These are phyloP conservation scores for Trichopus zeylanicus DNA, from an alignment of 116 monocot species.

Conservation along the genomic window DNA sequence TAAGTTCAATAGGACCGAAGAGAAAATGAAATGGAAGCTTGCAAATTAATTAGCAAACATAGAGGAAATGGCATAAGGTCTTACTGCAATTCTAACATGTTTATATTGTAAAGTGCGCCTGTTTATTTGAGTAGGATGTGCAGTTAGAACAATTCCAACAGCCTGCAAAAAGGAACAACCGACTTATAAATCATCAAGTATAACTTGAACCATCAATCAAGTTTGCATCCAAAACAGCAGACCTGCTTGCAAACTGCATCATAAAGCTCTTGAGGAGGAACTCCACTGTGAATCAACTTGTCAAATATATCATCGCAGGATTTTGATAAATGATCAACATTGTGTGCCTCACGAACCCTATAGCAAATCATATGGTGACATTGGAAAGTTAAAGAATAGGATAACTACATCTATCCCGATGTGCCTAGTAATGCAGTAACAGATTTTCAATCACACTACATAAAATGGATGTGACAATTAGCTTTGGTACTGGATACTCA, in stretches of 20 bases:
- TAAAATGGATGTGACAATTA: no score
- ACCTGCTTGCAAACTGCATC: conserved; percentile 87
- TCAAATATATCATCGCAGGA: conserved; percentile 84
- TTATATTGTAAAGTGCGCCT: conserved; percentile 92
- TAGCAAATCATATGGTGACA: not conserved
- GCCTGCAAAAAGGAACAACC: conserved; percentile 24
- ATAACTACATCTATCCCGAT: not conserved
- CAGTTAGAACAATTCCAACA: conserved; percentile 91
- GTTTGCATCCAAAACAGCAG: not conserved
- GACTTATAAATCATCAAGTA: not conserved
- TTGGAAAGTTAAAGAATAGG: not conserved
- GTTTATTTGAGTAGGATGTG: conserved; percentile 98
- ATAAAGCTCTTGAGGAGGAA: conserved; percentile 58
- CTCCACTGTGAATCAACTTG: conserved; percentile 75
- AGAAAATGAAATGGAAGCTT: not conserved
- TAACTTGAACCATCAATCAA: not conserved
- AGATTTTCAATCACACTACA: no score
- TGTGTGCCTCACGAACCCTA: conserved; percentile 65
- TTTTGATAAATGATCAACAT: conserved; percentile 44
- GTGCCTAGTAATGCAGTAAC: no score
- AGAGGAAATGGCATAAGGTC: conserved; percentile 7
- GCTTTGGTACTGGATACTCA: no score
- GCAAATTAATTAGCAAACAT: not conserved
- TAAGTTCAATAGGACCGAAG: no score
- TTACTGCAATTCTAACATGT: conserved; percentile 83